Percentiles rank a stretch among this genome's conserved stretches.
Conservation (phyloP, 257 asterid genomes). For the Solanum pimpinellifolium region DNA sequence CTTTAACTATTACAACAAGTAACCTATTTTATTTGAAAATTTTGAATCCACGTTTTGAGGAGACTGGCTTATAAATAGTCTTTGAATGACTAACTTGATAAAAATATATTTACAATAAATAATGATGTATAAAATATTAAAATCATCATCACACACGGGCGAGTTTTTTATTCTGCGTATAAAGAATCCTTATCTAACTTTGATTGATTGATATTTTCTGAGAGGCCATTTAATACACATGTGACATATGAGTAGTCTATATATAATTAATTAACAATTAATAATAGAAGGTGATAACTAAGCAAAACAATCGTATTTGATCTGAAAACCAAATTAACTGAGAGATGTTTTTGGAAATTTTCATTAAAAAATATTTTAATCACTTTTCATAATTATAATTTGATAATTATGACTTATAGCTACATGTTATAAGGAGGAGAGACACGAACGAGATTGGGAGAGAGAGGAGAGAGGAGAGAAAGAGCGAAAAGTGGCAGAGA, state of each 20-base stretch:
- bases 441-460: too few species aligned
- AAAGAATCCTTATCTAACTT: background rate
- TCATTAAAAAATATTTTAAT: too few species aligned
- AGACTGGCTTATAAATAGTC: background rate
- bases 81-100: background rate
- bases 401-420: too few species aligned
- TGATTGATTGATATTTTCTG: background rate
- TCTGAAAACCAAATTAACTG: background rate
- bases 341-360: too few species aligned
- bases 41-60: background rate
- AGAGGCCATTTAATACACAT: background rate
- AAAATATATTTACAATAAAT: too few species aligned
- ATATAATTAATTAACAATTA: too few species aligned
- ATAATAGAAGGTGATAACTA: background rate
- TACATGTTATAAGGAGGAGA: too few species aligned
- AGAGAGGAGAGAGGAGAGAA: too few species aligned
- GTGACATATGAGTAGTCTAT: background rate
- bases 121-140: too few species aligned
- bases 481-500: too few species aligned
- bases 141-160: background rate
- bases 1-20: background rate
- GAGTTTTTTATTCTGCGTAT: background rate
- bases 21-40: too few species aligned
- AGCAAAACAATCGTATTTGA: background rate
- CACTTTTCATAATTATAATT: rapidly evolving